Conservation (phyloP, 768 basidiomycete genomes). For the Amanita fuliginea region DNA sequence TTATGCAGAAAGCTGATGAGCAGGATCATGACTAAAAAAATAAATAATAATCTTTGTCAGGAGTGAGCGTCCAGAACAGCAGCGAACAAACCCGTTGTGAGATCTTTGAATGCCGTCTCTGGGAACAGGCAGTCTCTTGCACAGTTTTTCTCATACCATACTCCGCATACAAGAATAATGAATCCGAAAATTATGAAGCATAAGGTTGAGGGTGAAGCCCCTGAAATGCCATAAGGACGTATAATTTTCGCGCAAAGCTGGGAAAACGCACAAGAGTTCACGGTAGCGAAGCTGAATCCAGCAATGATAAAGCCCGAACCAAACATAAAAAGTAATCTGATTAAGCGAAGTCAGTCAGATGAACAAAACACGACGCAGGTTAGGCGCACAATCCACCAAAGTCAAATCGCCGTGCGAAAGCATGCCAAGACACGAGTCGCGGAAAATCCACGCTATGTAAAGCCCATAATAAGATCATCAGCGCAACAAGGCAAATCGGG, state of each 20-base stretch:
- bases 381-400: conserved; percentile 64
- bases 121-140: conserved; percentile 67
- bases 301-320: conserved; percentile 67
- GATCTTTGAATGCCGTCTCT: conserved; percentile 44
- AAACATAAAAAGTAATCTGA: conserved; percentile 60
- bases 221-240: conserved; percentile 25
- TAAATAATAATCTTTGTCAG: conserved; percentile 8
- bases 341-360: background rate
- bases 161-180: conserved; percentile 43
- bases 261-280: conserved; percentile 49
- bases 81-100: conserved; percentile 32
- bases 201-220: conserved; percentile 53
- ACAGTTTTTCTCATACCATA: conserved; percentile 58
- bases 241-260: conserved; percentile 2
- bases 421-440: conserved; percentile 42
- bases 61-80: conserved; percentile 2
- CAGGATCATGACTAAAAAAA: conserved; percentile 46
- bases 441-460: conserved; percentile 45
- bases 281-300: conserved; percentile 69
- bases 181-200: conserved; percentile 47
- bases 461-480: conserved; percentile 45
- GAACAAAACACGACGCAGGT: background rate
- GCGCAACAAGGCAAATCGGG: conserved; percentile 56
- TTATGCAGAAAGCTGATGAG: conserved; percentile 71
- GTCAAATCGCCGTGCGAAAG: conserved; percentile 51